Base-by-base conservation (phyloP, 352 stramenopile species). In the Pythium chondricola region DNA sequence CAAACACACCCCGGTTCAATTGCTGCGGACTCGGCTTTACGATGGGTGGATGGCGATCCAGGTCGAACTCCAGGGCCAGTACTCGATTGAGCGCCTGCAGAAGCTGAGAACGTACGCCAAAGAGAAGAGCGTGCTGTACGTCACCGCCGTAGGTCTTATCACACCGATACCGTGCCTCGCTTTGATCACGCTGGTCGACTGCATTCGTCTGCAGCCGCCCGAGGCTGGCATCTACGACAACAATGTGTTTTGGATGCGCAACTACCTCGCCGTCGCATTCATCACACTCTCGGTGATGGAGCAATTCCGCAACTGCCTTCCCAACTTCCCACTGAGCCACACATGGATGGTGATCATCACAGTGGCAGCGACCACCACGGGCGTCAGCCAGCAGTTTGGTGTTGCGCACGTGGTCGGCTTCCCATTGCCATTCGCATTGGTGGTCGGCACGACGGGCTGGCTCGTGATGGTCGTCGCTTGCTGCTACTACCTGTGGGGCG, bases 21-120 rank as follows among this genome's bases (percentile, higher is more conserved):
- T n/a, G 39, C 11, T 17, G 14, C 18, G 5, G 7, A 14, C 9
- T 6, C 22, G 39, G 8, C 18, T 45, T 8, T 25, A 20, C 17
- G 29, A 33, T 33, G 18, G 39, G 6, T 68, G 60, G 60, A 36
- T 46, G 16, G 24, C 30, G 0, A 38, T 58, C 2, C 60, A 73
- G 21, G 63, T 69, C 3, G 67, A 76, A 37, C 45, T 69, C 13
- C 57, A 71, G 4, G 67, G 63, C 3, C 47, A 70, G 11, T 76
- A 65, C 51, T 76, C 63, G 2, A 7, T 61, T 17, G 51, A 71
- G 43, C 53, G 61, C 21, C 48, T 67, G 39, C 16, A 16, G 13
- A 17, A 48, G 1, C 32, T 65, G 20, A 22, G 48, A 2, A 14
- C 33, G 6, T 71, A 64, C 47, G 30, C 38, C 30, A 17, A 22